Percentiles rank a stretch among this genome's conserved stretches.
phyloP scores from a whole-genome alignment of 73 alveolate species.

The Halteria grandinella region DNA sequence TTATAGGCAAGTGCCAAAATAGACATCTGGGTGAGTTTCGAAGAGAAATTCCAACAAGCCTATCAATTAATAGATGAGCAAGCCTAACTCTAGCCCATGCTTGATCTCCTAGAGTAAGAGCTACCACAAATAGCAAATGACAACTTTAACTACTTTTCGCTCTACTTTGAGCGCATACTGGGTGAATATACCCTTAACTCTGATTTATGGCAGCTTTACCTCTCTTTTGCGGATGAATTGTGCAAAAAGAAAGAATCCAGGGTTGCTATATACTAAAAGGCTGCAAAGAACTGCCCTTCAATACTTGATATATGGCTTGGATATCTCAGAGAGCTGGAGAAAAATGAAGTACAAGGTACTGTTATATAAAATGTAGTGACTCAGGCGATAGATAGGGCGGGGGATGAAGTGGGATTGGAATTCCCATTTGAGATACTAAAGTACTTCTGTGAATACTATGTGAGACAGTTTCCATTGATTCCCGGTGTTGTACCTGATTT shows the following conservation, averaged over 20 bases:
- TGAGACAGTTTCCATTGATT: not conserved
- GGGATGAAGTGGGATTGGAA: not conserved
- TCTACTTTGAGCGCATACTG: constrained; percentile 34
- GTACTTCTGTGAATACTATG: constrained; percentile 29
- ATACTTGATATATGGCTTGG: constrained; percentile 33
- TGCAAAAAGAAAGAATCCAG: constrained; percentile 20
- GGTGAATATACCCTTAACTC: constrained; percentile 14
- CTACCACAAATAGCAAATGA: constrained; percentile 26
- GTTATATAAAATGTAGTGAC: not conserved
- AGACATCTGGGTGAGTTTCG: not conserved
- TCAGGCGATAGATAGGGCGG: not conserved
- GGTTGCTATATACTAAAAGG: constrained; percentile 24
- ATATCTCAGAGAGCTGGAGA: constrained; percentile 50
- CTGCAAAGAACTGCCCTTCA: constrained; percentile 35
- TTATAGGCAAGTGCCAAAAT: constrained; percentile 3
- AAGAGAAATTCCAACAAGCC: constrained; percentile 39
- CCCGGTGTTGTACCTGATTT: constrained; percentile 10
- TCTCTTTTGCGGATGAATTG: constrained; percentile 34
- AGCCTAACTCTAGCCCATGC: constrained; percentile 1
- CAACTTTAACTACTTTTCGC: constrained; percentile 50
- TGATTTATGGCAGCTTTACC: constrained; percentile 40
- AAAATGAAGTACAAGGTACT: not conserved
- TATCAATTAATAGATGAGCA: constrained; percentile 12
- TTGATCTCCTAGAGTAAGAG: constrained; percentile 1
- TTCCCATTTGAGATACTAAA: constrained; percentile 31